Evolutionary conservation across 2,329 filamentous ascomycete genomes (phyloP).

Genomic region (Neurospora crassa): DNA sequence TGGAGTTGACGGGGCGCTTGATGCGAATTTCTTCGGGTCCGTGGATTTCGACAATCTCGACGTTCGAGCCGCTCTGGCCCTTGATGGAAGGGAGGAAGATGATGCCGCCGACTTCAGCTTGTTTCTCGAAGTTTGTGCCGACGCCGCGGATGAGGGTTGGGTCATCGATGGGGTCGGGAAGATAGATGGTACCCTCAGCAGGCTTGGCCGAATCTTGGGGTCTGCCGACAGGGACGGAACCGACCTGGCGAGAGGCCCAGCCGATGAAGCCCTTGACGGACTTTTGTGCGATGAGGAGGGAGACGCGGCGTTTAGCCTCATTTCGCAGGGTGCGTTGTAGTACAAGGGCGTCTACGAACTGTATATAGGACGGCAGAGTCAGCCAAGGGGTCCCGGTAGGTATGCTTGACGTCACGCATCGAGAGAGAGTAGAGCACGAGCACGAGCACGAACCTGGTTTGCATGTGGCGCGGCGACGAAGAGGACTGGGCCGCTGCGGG

Average conservation of each 20-base stretch:
- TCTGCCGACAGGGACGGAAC: conserved; percentile 85
- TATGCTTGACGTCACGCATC: background rate
- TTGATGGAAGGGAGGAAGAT: conserved; percentile 80
- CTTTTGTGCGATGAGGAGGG: conserved; percentile 89
- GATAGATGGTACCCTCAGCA: conserved; percentile 70
- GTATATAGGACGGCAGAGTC: conserved; percentile 10
- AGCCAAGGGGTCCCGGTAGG: conserved; percentile 1
- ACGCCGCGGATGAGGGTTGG: conserved; percentile 71
- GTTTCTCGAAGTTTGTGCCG: conserved; percentile 71
- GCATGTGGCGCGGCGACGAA: conserved; percentile 96
- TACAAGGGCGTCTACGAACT: conserved; percentile 94
- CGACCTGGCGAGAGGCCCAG: conserved; percentile 72
- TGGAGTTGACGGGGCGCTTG: conserved; percentile 79
- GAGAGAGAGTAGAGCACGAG: background rate
- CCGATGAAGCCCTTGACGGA: conserved; percentile 93
- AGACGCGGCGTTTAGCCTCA: conserved; percentile 80
- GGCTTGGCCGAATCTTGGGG: conserved; percentile 83
- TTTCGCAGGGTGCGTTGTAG: conserved; percentile 82
- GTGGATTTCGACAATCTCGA: conserved; percentile 74
- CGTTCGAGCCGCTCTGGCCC: conserved; percentile 63
- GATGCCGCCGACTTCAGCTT: conserved; percentile 70
- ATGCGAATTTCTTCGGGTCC: conserved; percentile 72
- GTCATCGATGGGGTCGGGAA: conserved; percentile 79
- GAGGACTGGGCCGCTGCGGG: conserved; percentile 77
- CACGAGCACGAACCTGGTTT: conserved; percentile 60